phyloP scores from a whole-genome alignment of 345 rosid genomes.

The Eutrema heterophyllum region DNA sequence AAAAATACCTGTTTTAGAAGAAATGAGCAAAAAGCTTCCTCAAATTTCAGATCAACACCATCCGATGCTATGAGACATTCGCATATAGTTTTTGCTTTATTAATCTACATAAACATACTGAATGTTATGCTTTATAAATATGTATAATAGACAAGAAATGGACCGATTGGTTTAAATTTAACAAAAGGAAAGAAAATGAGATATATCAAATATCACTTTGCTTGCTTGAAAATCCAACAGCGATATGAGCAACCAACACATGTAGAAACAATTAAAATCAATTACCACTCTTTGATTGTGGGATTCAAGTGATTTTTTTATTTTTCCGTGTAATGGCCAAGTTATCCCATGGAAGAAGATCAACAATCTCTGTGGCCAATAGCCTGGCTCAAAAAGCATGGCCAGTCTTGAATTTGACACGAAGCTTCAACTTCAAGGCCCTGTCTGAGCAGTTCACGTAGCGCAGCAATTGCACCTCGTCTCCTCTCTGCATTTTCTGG shows the following conservation, averaged over 20 bases:
- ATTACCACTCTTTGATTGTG: slow-evolving; percentile 87
- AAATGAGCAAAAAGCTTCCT: slow-evolving; percentile 75
- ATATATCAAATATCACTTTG: slow-evolving; percentile 70
- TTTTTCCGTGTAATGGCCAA: slow-evolving; percentile 66
- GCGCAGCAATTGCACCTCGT: slow-evolving; percentile 85
- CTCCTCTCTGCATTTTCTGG: slow-evolving; percentile 85
- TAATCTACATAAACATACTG: slow-evolving; percentile 50
- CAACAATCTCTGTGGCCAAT: slow-evolving; percentile 80
- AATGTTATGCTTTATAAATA: slow-evolving; percentile 16
- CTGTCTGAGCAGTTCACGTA: slow-evolving; percentile 83
- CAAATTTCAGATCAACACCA: slow-evolving; percentile 81
- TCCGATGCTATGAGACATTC: slow-evolving; percentile 87
- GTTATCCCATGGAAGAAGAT: slow-evolving; percentile 87
- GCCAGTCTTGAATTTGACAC: slow-evolving; percentile 88
- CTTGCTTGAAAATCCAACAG: slow-evolving; percentile 81
- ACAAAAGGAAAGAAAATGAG: slow-evolving; percentile 14
- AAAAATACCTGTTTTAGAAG: slow-evolving; percentile 81
- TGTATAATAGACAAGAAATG: not conserved
- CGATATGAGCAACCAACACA: slow-evolving; percentile 76
- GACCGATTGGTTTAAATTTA: too few relatives aligned
- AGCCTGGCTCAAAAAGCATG: slow-evolving; percentile 75
- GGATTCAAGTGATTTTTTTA: slow-evolving; percentile 89
- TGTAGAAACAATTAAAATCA: slow-evolving; percentile 72
- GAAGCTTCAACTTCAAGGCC: slow-evolving; percentile 88
- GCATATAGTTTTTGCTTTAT: slow-evolving; percentile 66